phyloP scores from a whole-genome alignment of 78 protist genomes.

The Dictyostelium purpureum region DNA sequence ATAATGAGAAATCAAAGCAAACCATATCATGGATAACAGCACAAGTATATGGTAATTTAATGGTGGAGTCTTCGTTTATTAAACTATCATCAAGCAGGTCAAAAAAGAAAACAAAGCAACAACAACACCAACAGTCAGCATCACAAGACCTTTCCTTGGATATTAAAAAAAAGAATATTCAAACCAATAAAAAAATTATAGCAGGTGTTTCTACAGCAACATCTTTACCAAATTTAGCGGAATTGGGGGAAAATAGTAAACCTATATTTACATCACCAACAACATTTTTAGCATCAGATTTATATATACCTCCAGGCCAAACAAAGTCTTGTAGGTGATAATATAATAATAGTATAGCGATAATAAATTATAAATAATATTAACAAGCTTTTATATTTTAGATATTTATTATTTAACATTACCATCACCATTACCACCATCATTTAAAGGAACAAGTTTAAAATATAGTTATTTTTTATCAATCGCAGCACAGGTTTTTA shows the following conservation, averaged over 20 bases:
- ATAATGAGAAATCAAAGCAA: background rate
- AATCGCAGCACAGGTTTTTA: conserved; percentile 65
- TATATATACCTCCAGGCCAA: conserved; percentile 55
- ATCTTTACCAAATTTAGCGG: conserved; percentile 58
- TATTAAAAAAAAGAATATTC: background rate
- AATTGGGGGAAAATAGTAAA: conserved; percentile 37
- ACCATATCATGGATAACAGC: conserved; percentile 64
- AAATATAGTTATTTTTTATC: conserved; percentile 68
- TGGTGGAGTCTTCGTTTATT: conserved; percentile 42
- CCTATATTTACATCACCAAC: conserved; percentile 70
- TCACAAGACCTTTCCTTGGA: background rate
- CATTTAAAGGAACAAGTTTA: conserved; percentile 67
- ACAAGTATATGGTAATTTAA: conserved; percentile 69
- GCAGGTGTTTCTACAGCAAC: conserved; percentile 59
- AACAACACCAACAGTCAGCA: background rate
- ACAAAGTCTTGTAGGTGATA: conserved; percentile 51
- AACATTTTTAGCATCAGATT: conserved; percentile 64
- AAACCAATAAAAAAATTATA: background rate
- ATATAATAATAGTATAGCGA: background rate
- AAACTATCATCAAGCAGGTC: background rate
- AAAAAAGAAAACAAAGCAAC: background rate
- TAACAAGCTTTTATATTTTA: background rate
- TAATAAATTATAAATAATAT: background rate
- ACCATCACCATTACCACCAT: conserved; percentile 76
- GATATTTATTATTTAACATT: conserved; percentile 75